phyloP scores from a whole-genome alignment of 1,139 yeast genomes.

The Debaryomyces sp. region DNA sequence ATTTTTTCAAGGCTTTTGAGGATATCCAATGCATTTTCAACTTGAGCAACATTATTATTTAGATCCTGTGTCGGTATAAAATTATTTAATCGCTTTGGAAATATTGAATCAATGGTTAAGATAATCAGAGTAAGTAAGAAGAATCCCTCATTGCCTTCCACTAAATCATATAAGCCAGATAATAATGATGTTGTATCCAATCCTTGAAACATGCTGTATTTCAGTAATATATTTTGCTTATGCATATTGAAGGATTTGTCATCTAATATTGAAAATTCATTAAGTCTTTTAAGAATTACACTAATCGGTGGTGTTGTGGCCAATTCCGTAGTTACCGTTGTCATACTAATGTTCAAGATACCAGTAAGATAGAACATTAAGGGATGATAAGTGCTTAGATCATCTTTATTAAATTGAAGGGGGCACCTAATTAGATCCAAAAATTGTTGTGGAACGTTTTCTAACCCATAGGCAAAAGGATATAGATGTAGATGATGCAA shows the following conservation, averaged over 20 bases:
- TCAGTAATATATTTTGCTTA: neutral
- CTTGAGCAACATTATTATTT: neutral
- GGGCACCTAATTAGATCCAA: neutral
- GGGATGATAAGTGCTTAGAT: neutral
- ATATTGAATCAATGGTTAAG: neutral
- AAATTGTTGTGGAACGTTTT: neutral
- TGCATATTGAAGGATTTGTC: neutral
- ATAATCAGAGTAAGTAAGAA: neutral
- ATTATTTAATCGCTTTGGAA: neutral
- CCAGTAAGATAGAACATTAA: neutral
- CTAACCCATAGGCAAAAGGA: neutral
- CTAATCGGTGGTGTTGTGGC: neutral
- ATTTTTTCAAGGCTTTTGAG: neutral
- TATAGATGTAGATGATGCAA: neutral
- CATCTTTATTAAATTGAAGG: neutral
- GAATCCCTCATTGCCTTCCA: neutral
- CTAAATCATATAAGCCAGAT: neutral
- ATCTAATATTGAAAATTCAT: neutral
- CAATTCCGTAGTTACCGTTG: neutral
- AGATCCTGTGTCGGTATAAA: neutral
- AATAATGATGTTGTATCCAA: neutral
- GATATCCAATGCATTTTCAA: neutral
- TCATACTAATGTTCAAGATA: neutral
- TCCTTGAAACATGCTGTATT: neutral
- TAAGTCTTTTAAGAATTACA: neutral